Percentiles rank a stretch among this genome's conserved stretches.
Evolutionary conservation across 176 grass and related monocot species (phyloP).

Genomic region (Eremochloa ophiuroides): DNA sequence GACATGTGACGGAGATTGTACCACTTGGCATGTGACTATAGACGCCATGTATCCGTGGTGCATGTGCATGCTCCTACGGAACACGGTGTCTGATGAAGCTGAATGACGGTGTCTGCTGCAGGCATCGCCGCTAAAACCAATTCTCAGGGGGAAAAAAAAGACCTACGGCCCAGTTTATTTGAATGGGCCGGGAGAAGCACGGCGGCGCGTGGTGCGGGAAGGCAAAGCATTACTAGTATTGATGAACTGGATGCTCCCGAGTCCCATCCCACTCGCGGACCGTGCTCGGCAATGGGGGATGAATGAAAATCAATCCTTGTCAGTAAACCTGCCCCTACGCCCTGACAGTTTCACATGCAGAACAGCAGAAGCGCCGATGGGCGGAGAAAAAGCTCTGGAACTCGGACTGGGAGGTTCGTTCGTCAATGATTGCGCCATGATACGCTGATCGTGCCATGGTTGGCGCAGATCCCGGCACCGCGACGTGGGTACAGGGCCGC

Average conservation of each 20-base stretch:
- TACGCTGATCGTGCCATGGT: not conserved
- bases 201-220: too few species aligned
- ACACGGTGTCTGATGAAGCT: not conserved
- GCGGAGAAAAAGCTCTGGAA: not conserved
- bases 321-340: not conserved
- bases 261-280: not conserved
- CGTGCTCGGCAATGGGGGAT: not conserved
- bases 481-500: not conserved
- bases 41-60: not conserved
- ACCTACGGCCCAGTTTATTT: too few species aligned
- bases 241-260: too few species aligned
- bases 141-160: too few species aligned
- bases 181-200: too few species aligned
- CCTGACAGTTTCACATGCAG: conserved; percentile 29
- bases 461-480: not conserved
- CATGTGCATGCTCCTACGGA: not conserved
- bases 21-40: not conserved
- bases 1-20: not conserved
- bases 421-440: conserved; percentile 41
- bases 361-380: not conserved
- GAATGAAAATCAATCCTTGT: not conserved
- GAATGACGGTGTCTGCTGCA: too few species aligned
- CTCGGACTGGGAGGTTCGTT: not conserved
- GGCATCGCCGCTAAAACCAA: too few species aligned
- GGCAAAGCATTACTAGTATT: too few species aligned